These are phyloP conservation scores for Westerdykella aurantiaca DNA, from an alignment of 2,329 filamentous ascomycete genomes.

Conservation along the genomic window DNA sequence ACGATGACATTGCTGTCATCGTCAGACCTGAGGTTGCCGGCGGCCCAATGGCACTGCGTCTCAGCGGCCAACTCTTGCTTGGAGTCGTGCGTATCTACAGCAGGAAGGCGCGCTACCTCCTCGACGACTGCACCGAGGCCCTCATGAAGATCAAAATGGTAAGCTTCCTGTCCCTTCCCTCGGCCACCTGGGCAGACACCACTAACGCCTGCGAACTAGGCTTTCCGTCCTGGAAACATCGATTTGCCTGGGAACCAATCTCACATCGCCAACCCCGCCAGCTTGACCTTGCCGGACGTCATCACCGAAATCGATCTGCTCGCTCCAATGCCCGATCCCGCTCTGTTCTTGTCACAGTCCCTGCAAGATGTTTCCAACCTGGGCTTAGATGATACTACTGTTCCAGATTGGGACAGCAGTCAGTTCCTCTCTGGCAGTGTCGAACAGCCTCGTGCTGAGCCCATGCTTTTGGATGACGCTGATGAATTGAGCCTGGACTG, in stretches of 20 bases:
- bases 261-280: conserved; percentile 74
- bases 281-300: conserved; percentile 82
- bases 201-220: conserved; percentile 49
- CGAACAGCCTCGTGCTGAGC: conserved; percentile 49
- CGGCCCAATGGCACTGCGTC: conserved; percentile 86
- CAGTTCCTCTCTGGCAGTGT: conserved; percentile 71
- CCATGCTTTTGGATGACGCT: conserved; percentile 47
- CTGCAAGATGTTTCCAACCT: conserved; percentile 46
- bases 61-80: conserved; percentile 88
- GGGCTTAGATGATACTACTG: conserved; percentile 38
- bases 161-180: conserved; percentile 11
- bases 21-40: conserved; percentile 66
- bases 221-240: conserved; percentile 93
- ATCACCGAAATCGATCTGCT: conserved; percentile 92
- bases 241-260: conserved; percentile 77
- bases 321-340: conserved; percentile 70
- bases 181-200: conserved; percentile 18
- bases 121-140: conserved; percentile 97
- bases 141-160: conserved; percentile 99
- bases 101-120: conserved; percentile 88
- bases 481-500: conserved; percentile 61
- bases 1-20: conserved; percentile 91
- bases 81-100: conserved; percentile 98
- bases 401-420: conserved; percentile 58
- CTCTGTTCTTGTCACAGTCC: conserved; percentile 70